A percentile compares a stretch with the other conserved stretches of the same genome.
Evolutionary conservation across 2,329 filamentous ascomycete species (phyloP).

Genomic region (Colletotrichum cereale): DNA sequence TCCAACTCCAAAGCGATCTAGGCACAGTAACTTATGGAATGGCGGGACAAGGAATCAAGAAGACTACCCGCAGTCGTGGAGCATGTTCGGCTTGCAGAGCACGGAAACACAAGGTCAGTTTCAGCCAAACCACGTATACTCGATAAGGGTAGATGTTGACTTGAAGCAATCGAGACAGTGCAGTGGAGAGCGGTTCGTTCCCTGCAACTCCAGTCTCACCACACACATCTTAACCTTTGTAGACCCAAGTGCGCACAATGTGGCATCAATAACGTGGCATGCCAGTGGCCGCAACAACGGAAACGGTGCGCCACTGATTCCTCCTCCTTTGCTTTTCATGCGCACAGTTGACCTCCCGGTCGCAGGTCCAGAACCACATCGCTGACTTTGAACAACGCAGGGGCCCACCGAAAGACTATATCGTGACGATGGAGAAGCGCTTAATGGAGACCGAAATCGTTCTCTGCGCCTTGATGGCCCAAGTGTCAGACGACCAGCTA

Average conservation of each 20-base stretch:
- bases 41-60: conserved; percentile 5
- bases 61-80: conserved; percentile 24
- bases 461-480: conserved; percentile 22
- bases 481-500: conserved; percentile 18
- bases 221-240: not conserved
- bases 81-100: conserved; percentile 36
- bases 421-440: conserved; percentile 30
- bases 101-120: conserved; percentile 33
- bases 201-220: not conserved
- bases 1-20: not conserved
- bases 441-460: conserved; percentile 28
- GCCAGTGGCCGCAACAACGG: conserved; percentile 37
- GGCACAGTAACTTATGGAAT: conserved; percentile 15
- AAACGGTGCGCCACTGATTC: conserved; percentile 24
- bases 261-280: conserved; percentile 24
- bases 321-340: not conserved
- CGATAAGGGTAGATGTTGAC: not conserved
- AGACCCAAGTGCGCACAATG: conserved; percentile 39
- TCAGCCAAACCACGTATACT: not conserved
- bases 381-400: not conserved
- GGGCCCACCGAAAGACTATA: conserved; percentile 37
- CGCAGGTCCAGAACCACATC: not conserved
- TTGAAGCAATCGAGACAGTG: conserved; percentile 10
- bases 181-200: conserved; percentile 29
- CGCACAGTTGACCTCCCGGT: too few relatives aligned